These are phyloP conservation scores for Acanthamoeba polyphaga DNA, from an alignment of 208 protist species.

Conservation along the genomic window DNA sequence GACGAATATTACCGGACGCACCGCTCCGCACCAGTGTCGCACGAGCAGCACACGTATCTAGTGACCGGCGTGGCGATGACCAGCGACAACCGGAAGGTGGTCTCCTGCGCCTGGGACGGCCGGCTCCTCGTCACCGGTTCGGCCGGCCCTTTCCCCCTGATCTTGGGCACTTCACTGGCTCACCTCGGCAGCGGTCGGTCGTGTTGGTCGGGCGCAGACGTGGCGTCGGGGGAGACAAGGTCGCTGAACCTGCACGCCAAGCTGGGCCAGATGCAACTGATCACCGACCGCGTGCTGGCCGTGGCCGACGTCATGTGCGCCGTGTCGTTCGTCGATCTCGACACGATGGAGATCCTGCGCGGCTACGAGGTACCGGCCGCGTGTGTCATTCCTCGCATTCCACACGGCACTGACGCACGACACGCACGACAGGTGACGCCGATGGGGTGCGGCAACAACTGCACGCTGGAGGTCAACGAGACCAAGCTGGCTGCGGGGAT, in stretches of 20 bases:
- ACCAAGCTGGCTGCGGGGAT: slow-evolving; percentile 14
- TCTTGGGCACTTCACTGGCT: no score
- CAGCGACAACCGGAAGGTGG: background rate
- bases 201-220: background rate
- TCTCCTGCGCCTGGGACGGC: slow-evolving; percentile 30
- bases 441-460: slow-evolving; percentile 9
- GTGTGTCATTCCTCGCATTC: background rate
- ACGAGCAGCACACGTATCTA: background rate
- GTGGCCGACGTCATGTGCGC: slow-evolving; percentile 38
- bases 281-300: background rate
- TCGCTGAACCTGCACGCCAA: background rate
- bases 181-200: no score
- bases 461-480: slow-evolving; percentile 31
- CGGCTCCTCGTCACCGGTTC: background rate
- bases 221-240: background rate
- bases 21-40: background rate
- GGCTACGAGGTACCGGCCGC: background rate
- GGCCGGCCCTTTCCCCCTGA: no score
- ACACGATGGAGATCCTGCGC: background rate
- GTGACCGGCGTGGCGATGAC: slow-evolving; percentile 27
- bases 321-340: background rate
- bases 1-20: background rate
- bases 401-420: background rate
- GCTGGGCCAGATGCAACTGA: background rate
- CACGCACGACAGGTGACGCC: background rate